Evolutionary conservation across 345 rosid genomes (phyloP).

Genomic region (Melaleuca alternifolia): DNA sequence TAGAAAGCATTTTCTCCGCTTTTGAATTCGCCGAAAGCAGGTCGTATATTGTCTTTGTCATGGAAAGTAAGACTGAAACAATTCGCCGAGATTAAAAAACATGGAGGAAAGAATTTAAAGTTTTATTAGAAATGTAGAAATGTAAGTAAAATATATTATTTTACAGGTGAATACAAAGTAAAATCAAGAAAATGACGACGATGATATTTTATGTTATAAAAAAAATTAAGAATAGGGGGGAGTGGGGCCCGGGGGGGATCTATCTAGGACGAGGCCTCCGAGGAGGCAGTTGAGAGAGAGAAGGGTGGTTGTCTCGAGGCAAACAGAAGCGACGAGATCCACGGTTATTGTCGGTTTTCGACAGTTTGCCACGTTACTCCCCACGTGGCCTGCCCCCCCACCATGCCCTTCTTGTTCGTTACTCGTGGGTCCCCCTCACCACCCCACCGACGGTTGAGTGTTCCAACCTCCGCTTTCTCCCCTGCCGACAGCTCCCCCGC

Average conservation of each 20-base stretch:
- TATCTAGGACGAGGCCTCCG: background rate
- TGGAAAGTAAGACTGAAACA: background rate
- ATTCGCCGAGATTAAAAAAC: background rate
- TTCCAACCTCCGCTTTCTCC: background rate
- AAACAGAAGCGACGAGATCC: background rate
- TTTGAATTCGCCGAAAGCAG: too few species aligned
- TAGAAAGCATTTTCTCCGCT: too few species aligned
- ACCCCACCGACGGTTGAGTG: background rate
- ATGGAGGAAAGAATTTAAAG: background rate
- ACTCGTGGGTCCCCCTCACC: background rate
- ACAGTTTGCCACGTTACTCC: slow-evolving; percentile 7
- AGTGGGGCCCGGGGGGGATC: background rate
- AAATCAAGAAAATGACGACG: background rate
- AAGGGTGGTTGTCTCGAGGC: background rate
- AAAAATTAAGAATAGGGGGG: background rate
- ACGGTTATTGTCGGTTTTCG: slow-evolving; percentile 8
- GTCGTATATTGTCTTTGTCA: background rate
- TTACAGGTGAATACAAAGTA: background rate
- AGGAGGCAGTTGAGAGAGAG: background rate
- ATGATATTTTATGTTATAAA: background rate
- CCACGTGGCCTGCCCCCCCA: background rate
- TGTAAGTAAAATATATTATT: background rate
- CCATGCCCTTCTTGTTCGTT: background rate
- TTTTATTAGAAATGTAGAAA: background rate
- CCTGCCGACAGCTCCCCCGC: background rate